Conservation (phyloP, 2,329 filamentous ascomycete species). For the Dactylellina leptospora region DNA sequence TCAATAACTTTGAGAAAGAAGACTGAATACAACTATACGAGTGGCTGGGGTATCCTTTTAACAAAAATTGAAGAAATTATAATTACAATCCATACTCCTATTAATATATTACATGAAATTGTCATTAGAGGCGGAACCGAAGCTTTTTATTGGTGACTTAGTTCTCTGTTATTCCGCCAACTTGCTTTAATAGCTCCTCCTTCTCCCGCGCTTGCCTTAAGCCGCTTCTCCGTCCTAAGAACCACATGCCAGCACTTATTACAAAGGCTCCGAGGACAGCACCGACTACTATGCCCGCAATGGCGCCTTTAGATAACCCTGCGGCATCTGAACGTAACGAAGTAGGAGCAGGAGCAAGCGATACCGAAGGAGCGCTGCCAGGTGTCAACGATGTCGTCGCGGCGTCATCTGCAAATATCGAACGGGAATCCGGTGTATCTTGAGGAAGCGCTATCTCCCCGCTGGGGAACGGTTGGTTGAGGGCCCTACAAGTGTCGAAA, state of each 20-base stretch:
- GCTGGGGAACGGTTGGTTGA: constrained; percentile 8
- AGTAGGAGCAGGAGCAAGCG: neutral
- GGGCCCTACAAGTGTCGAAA: constrained; percentile 8
- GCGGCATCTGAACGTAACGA: neutral
- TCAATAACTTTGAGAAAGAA: neutral
- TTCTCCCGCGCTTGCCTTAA: neutral
- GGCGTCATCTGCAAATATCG: neutral
- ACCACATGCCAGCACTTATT: neutral
- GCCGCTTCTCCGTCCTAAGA: neutral
- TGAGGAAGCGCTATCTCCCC: constrained; percentile 12
- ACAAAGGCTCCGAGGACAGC: constrained; percentile 6
- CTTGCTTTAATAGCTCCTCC: constrained; percentile 4
- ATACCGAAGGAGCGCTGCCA: neutral
- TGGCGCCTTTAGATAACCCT: constrained; percentile 1
- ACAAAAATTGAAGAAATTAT: no score
- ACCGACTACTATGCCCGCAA: constrained; percentile 23
- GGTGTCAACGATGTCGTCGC: neutral
- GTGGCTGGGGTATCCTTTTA: no score
- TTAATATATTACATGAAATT: no score
- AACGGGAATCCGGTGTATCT: constrained; percentile 14
- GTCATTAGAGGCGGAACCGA: no score
- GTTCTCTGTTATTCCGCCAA: constrained; percentile 1
- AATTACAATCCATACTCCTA: no score
- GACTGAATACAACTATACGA: no score
- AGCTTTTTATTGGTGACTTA: no score